Evolutionary conservation across 106 monocot genomes (phyloP), one percentile per base, ranked within the genome.

Genomic region (Phalaenopsis aphrodite): DNA sequence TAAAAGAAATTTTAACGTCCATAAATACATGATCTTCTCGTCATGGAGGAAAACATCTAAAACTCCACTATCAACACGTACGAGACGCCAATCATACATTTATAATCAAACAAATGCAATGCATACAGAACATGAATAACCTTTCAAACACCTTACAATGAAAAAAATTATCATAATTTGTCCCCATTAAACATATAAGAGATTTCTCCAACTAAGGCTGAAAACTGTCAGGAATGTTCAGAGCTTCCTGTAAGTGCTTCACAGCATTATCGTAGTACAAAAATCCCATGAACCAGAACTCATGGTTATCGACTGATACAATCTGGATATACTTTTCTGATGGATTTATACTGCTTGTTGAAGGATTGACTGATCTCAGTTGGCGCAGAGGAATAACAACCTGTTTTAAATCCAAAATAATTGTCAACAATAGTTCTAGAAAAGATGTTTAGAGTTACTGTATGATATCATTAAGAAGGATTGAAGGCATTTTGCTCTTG

Each of bases 251-350:
- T 42, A 96, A 79, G 61, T 82, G 79, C 72, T 78, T 87, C 30
- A 90, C 88, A 10, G 96, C 93, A 82, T 85, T 81, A 38, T 88
- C 89, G 46, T 96, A 96, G 73, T 87, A 90, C 5, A 93, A 79
- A 78, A 96, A 96, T 52, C 93, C 96, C 96, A 96, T 85, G 75
- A 93, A 93, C 96, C 93, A 96, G 61, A 96, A 96, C 73, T 96
- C 93, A 10, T 93, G 96, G 81, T 87, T 88, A 78, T 96, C 96
- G 5, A 87, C 79, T 7, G 93, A 93, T 24, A 96, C 87, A 2
- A 96, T 17, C 84, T 96, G 96, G 67, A 96, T 88, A 48, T 90
- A 93, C 77, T 96, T 96, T 72, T 96, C 93, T 2, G 88, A 87
- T 45, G 84, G 78, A 56, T 93, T 96, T 30, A 76, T 79, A 67